A percentile compares a stretch with the other conserved stretches of the same genome.
These are phyloP conservation scores for Coprinopsis cinerea DNA, from an alignment of 768 basidiomycete genomes.

Conservation along the genomic window DNA sequence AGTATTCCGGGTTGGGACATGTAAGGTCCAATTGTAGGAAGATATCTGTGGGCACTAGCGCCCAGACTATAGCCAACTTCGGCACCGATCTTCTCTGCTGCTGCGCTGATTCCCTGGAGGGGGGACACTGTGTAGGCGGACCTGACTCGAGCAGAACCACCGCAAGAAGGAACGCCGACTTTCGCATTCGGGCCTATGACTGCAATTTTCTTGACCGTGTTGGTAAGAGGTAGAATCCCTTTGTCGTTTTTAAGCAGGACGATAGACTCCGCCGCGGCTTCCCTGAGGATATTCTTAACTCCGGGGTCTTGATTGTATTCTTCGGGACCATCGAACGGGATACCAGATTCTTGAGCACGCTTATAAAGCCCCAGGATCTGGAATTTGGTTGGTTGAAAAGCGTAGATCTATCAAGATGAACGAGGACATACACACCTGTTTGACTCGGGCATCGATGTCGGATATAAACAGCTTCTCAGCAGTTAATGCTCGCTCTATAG, in stretches of 20 bases:
- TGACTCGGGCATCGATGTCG: slow-evolving; percentile 36
- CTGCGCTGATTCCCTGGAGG: slow-evolving; percentile 44
- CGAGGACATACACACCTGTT: slow-evolving; percentile 20
- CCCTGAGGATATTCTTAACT: slow-evolving; percentile 41
- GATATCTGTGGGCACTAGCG: not conserved
- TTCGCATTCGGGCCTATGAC: slow-evolving; percentile 63
- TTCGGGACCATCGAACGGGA: slow-evolving; percentile 50
- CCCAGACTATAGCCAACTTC: not conserved
- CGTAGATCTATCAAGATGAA: not conserved
- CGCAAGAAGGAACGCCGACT: slow-evolving; percentile 46
- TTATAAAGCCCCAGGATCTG: slow-evolving; percentile 45
- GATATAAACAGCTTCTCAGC: slow-evolving; percentile 37
- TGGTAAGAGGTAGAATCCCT: slow-evolving; percentile 42
- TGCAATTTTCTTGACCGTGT: slow-evolving; percentile 38
- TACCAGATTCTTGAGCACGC: slow-evolving; percentile 42
- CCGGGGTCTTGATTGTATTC: slow-evolving; percentile 40
- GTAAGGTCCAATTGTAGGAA: not conserved
- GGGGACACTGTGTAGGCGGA: slow-evolving; percentile 53
- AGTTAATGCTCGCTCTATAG: slow-evolving; percentile 33
- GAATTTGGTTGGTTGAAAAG: not conserved
- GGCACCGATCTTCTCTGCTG: slow-evolving; percentile 30
- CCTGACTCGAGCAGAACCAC: slow-evolving; percentile 50
- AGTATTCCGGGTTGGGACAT: not conserved
- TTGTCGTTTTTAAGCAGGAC: slow-evolving; percentile 59
- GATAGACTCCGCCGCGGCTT: slow-evolving; percentile 46